phyloP scores from a whole-genome alignment of 345 rosid genomes.

The Citropsis articulata region DNA sequence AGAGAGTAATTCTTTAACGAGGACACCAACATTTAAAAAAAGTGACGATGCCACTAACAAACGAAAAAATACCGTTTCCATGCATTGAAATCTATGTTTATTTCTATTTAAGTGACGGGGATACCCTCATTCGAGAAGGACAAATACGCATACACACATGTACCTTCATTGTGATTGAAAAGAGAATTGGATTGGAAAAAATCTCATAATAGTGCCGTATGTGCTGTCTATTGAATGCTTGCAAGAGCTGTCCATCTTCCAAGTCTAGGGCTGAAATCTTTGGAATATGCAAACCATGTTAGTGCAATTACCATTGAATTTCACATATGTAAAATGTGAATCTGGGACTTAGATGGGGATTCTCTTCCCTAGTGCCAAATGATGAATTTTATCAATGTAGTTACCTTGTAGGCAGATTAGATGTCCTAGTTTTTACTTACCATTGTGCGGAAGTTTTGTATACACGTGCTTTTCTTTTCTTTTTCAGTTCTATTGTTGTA shows the following conservation, averaged over 20 bases:
- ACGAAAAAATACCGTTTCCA: too few species aligned
- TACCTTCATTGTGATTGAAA: background rate
- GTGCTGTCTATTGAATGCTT: background rate
- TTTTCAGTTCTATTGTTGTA: background rate
- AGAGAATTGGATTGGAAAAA: background rate
- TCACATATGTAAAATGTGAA: too few species aligned
- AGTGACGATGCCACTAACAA: too few species aligned
- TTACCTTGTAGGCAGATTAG: background rate
- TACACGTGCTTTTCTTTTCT: background rate
- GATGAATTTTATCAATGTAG: background rate
- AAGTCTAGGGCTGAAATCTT: background rate
- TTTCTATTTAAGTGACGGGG: too few species aligned
- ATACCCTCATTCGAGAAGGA: too few species aligned
- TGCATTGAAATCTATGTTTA: too few species aligned
- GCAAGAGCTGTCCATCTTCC: background rate
- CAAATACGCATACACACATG: too few species aligned
- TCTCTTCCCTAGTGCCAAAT: background rate
- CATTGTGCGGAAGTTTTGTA: background rate
- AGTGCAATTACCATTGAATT: too few species aligned
- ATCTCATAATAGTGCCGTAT: background rate
- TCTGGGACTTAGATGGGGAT: background rate
- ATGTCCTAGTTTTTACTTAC: conserved; percentile 2
- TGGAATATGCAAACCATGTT: too few species aligned
- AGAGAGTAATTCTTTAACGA: too few species aligned
- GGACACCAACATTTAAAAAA: too few species aligned